Conservation (phyloP, 2,329 filamentous ascomycete genomes). For the Aquanectria penicillioides region DNA sequence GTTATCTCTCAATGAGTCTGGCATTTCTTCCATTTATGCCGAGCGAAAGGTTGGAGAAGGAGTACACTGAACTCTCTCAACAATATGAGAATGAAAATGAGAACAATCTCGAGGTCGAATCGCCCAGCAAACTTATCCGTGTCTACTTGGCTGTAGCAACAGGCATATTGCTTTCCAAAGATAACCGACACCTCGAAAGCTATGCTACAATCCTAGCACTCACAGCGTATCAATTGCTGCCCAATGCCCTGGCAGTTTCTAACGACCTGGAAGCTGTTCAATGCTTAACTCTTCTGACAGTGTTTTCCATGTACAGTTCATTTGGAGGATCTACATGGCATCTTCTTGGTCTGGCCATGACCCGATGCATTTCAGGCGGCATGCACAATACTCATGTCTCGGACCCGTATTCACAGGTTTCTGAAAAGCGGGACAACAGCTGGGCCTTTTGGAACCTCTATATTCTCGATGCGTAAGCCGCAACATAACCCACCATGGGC, state of each 20-base stretch:
- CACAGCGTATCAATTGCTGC: conserved; percentile 10
- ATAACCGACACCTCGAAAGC: conserved; percentile 19
- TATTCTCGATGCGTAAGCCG: conserved; percentile 16
- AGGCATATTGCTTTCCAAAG: conserved; percentile 15
- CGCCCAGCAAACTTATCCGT: conserved; percentile 2
- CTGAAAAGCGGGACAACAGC: not conserved
- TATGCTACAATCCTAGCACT: conserved; percentile 18
- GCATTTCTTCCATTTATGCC: conserved; percentile 10
- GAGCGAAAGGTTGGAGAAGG: not conserved
- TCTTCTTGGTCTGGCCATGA: conserved; percentile 20
- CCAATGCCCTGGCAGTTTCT: not conserved
- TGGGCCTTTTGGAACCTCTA: conserved; percentile 20
- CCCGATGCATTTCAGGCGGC: conserved; percentile 15
- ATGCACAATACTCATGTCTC: conserved; percentile 15
- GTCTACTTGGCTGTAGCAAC: conserved; percentile 16
- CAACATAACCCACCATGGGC: not conserved
- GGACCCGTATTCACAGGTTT: conserved; percentile 1
- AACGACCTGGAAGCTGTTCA: conserved; percentile 15
- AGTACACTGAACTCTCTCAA: not conserved
- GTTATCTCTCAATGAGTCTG: not conserved
- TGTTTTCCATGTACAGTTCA: conserved; percentile 16
- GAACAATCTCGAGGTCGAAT: not conserved
- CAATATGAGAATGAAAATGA: not conserved
- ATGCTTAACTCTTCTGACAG: conserved; percentile 8
- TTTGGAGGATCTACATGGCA: conserved; percentile 26